Percentiles rank a stretch among this genome's conserved stretches.
phyloP scores from a whole-genome alignment of 2,329 filamentous ascomycete genomes.

The Tolypocladium inflatum region DNA sequence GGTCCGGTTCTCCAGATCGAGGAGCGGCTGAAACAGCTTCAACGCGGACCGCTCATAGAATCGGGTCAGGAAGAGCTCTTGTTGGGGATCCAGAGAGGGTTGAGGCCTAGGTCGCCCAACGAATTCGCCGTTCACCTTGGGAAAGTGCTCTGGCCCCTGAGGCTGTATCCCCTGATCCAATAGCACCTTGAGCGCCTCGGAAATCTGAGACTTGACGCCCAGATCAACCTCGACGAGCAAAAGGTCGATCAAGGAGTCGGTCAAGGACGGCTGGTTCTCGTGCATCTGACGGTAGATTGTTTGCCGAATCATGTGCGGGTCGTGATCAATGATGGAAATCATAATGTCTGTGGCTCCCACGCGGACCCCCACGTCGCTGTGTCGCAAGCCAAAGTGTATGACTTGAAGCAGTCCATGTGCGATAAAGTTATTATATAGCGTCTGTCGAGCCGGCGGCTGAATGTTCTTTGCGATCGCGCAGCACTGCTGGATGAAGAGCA shows the following conservation, averaged over 20 bases:
- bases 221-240: constrained; percentile 85
- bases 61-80: constrained; percentile 74
- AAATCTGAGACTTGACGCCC: constrained; percentile 90
- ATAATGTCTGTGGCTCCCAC: constrained; percentile 91
- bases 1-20: constrained; percentile 62
- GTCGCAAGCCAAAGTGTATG: constrained; percentile 83
- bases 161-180: constrained; percentile 58
- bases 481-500: constrained; percentile 94
- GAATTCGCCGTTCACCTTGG: constrained; percentile 60
- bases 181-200: constrained; percentile 88
- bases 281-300: constrained; percentile 89
- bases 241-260: constrained; percentile 86
- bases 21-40: constrained; percentile 78
- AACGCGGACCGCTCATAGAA: constrained; percentile 86
- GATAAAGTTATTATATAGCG: constrained; percentile 84
- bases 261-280: constrained; percentile 76
- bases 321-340: constrained; percentile 90
- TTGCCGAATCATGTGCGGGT: constrained; percentile 85
- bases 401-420: constrained; percentile 78
- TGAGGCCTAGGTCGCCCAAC: constrained; percentile 50
- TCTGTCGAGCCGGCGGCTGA: constrained; percentile 70
- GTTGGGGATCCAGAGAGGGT: constrained; percentile 54
- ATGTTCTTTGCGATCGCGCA: constrained; percentile 90
- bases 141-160: constrained; percentile 43
- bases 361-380: constrained; percentile 73